Evolutionary conservation across 192 early-diverging fungal genomes (phyloP), one percentile per base, ranked within the genome.

Genomic region (Podila horticola): DNA sequence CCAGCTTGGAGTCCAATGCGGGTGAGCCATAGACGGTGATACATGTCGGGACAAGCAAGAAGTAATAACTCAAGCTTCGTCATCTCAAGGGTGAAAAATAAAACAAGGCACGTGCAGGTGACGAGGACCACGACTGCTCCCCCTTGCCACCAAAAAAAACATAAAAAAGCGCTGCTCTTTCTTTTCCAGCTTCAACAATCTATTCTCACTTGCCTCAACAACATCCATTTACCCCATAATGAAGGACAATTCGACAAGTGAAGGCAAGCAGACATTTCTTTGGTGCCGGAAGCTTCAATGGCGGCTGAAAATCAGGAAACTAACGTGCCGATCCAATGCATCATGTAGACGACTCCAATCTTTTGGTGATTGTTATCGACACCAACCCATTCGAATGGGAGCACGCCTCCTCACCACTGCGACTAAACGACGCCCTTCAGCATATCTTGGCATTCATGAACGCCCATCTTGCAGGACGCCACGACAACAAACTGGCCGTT

Each of bases 401-500:
- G 12, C 76, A 82, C 58, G 84, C 84, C 19, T 58, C 68, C 3
- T 67, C 74, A 17, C 84, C 84, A 41, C 79, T 95, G 19, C 75
- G 89, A 2, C 83, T 97, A 9, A 88, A 87, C 75, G 82, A 89
- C 28, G 92, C 91, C 2, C 77, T 98, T 19, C 89, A 92, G 60
- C 95, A 97, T 64, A 86, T 93, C 38, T 66, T 96, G 29, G 86
- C 95, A 10, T 97, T 98, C 64, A 89, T 99, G 61, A 98, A 99
- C 82, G 97, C 96, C 9, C 95, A 96, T 82, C 82, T 99, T 67
- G 94, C 95, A 17, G 88, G 96, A 24, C 92, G 94, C 45, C 92
- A 95, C 57, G 94, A 97, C 66, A 98, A 96, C 74, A 85, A 88
- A 63, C 84, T 99, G n/a, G 95, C 92, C 0, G 91, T 97, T 1